Percentiles rank a stretch among this genome's conserved stretches.
Evolutionary conservation across 2,329 filamentous ascomycete genomes (phyloP).

Genomic region (Aspergillus candidus): DNA sequence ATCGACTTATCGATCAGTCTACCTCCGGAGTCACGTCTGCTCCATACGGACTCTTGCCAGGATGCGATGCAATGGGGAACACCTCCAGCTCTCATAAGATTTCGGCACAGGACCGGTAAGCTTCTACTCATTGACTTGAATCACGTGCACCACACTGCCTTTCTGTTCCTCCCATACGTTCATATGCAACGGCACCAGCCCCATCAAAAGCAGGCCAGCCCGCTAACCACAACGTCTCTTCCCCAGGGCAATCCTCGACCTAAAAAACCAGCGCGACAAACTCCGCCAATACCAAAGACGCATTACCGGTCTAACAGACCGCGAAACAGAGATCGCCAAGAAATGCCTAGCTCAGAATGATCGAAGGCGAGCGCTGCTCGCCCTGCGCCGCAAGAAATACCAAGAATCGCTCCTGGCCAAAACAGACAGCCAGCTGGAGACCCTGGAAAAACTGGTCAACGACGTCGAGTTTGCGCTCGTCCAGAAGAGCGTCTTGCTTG

Average conservation of each 20-base stretch:
- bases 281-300: constrained; percentile 92
- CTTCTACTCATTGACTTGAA: constrained; percentile 6
- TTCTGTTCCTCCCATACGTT: not conserved
- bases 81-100: constrained; percentile 58
- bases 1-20: constrained; percentile 1
- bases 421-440: constrained; percentile 88
- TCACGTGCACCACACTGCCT: too few relatives aligned
- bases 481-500: constrained; percentile 92
- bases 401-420: constrained; percentile 83
- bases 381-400: constrained; percentile 91
- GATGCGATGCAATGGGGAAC: constrained; percentile 55
- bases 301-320: constrained; percentile 76
- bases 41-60: constrained; percentile 11
- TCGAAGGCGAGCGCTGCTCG: constrained; percentile 74
- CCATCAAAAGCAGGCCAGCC: not conserved
- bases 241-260: constrained; percentile 83
- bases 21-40: not conserved
- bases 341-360: constrained; percentile 76
- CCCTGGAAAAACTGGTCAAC: constrained; percentile 79
- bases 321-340: constrained; percentile 79
- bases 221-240: constrained; percentile 9
- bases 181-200: not conserved
- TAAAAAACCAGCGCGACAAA: constrained; percentile 96
- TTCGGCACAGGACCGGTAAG: constrained; percentile 79
- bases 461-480: constrained; percentile 94